Conservation (phyloP, 768 basidiomycete species). For the Tricholoma terreum region DNA sequence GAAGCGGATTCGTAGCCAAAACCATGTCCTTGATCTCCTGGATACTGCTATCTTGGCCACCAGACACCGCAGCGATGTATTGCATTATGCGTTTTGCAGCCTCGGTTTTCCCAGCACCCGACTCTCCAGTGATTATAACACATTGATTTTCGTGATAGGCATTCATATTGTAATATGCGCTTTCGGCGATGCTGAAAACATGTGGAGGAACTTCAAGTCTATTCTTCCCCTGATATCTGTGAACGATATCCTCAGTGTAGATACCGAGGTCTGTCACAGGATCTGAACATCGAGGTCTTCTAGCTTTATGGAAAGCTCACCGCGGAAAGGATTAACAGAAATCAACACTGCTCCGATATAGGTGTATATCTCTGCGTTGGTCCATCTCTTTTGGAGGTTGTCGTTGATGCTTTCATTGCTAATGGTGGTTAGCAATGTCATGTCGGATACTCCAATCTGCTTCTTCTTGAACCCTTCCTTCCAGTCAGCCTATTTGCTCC, state of each 20-base stretch:
- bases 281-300: slow-evolving; percentile 1
- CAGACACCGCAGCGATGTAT: slow-evolving; percentile 96
- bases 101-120: slow-evolving; percentile 98
- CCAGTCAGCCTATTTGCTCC: slow-evolving; percentile 84
- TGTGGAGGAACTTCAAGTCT: slow-evolving; percentile 97
- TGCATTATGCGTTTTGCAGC: slow-evolving; percentile 99
- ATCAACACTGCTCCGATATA: slow-evolving; percentile 98
- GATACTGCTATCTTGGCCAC: slow-evolving; percentile 84
- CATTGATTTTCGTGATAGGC: slow-evolving; percentile 99
- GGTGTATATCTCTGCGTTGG: slow-evolving; percentile 94
- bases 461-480: slow-evolving; percentile 99
- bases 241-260: slow-evolving; percentile 87
- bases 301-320: slow-evolving; percentile 35
- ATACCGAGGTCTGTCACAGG: slow-evolving; percentile 81
- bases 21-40: slow-evolving; percentile 99
- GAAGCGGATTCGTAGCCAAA: slow-evolving; percentile 91
- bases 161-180: slow-evolving; percentile 98
- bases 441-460: slow-evolving; percentile 95
- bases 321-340: slow-evolving; percentile 98
- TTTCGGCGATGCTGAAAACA: slow-evolving; percentile 96
- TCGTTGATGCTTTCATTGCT: slow-evolving; percentile 98
- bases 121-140: slow-evolving; percentile 99
- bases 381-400: slow-evolving; percentile 96
- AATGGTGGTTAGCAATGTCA: slow-evolving; percentile 96
- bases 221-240: slow-evolving; percentile 92